Conservation (phyloP, 2,329 filamentous ascomycete species). For the Stromatinia cepivora region DNA sequence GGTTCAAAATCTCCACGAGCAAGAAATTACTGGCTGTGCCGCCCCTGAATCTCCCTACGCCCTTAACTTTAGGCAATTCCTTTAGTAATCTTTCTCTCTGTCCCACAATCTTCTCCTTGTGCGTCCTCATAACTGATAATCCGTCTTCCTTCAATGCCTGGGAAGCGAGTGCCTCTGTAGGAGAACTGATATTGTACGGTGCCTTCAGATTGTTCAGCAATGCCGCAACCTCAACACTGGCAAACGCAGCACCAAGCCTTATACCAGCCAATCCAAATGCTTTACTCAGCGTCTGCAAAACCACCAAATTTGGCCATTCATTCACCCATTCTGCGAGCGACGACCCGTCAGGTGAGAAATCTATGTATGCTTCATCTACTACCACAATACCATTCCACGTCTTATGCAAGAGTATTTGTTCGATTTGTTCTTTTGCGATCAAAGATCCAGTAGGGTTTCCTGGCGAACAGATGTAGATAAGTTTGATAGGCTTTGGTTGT, state of each 20-base stretch:
- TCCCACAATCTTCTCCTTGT: constrained; percentile 67
- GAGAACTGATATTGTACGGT: constrained; percentile 91
- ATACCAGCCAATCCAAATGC: constrained; percentile 96
- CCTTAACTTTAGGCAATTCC: constrained; percentile 72
- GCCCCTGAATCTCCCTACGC: constrained; percentile 78
- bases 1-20: constrained; percentile 82
- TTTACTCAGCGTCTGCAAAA: constrained; percentile 98
- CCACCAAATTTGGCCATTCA: constrained; percentile 92
- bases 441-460: constrained; percentile 89
- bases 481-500: constrained; percentile 68
- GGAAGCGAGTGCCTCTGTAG: constrained; percentile 77
- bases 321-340: constrained; percentile 89
- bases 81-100: constrained; percentile 76
- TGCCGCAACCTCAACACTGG: constrained; percentile 68
- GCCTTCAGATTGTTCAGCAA: constrained; percentile 92
- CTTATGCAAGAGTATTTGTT: constrained; percentile 74
- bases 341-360: constrained; percentile 78
- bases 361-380: constrained; percentile 93
- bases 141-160: constrained; percentile 69
- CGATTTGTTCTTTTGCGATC: constrained; percentile 73
- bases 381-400: constrained; percentile 95
- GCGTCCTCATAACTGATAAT: constrained; percentile 68
- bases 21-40: constrained; percentile 85
- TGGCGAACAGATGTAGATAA: constrained; percentile 90
- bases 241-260: constrained; percentile 82